phyloP scores from a whole-genome alignment of 768 basidiomycete species.

The Rhodotorula toruloides region DNA sequence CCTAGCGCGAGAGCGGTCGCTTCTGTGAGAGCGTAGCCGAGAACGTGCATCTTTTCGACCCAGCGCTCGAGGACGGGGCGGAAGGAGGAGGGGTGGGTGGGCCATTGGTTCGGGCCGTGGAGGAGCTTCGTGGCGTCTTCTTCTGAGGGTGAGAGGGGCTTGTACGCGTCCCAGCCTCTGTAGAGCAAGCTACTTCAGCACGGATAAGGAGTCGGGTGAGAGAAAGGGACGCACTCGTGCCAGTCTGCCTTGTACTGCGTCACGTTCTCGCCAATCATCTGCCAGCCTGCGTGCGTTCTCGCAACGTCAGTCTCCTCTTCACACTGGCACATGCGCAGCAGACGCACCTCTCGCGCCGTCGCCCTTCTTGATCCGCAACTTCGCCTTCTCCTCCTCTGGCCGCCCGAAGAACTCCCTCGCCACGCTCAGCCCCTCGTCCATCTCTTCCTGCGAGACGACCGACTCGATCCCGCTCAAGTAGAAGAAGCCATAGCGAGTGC shows the following conservation, averaged over 20 bases:
- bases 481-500: conserved; percentile 70
- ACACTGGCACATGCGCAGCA: background rate
- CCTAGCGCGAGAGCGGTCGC: conserved; percentile 84
- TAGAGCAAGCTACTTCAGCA: too few relatives aligned
- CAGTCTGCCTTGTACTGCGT: conserved; percentile 72
- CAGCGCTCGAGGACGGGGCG: conserved; percentile 59
- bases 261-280: conserved; percentile 72
- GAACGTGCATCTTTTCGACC: conserved; percentile 72
- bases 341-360: conserved; percentile 69
- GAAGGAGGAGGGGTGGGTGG: conserved; percentile 56
- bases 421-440: conserved; percentile 61
- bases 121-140: conserved; percentile 45
- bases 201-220: background rate
- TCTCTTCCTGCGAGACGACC: conserved; percentile 57
- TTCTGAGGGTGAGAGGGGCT: conserved; percentile 52
- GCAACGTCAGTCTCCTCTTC: background rate
- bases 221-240: conserved; percentile 2
- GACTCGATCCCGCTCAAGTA: conserved; percentile 65
- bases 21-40: conserved; percentile 78
- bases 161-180: background rate
- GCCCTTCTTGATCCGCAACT: conserved; percentile 60
- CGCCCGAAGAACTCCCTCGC: conserved; percentile 68
- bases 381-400: conserved; percentile 72
- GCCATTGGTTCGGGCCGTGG: conserved; percentile 88
- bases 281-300: conserved; percentile 63